These are phyloP conservation scores for Thinopyrum obtusiflorum DNA, from an alignment of 202 grass and related monocot genomes.

Conservation along the genomic window DNA sequence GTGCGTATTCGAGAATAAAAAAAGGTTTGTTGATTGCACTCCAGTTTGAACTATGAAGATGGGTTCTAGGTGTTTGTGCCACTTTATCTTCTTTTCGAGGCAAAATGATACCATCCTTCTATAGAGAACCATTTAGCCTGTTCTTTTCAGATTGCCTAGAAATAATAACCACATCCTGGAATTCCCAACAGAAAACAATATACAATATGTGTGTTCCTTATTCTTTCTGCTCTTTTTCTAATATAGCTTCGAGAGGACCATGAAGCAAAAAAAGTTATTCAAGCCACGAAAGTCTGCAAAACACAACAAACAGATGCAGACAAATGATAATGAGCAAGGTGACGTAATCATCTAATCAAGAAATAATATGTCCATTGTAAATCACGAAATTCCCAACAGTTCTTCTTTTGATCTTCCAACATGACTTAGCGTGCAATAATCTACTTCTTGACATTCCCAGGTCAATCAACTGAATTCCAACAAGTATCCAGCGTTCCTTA, in stretches of 20 bases:
- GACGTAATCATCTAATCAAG: slow-evolving; percentile 3
- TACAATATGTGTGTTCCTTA: slow-evolving; percentile 14
- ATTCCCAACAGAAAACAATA: slow-evolving; percentile 19
- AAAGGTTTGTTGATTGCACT: slow-evolving; percentile 19
- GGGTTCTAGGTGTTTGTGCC: slow-evolving; percentile 38
- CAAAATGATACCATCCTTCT: slow-evolving; percentile 31
- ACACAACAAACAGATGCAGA: slow-evolving; percentile 10
- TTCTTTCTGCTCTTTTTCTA: slow-evolving; percentile 16
- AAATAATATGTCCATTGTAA: neutral
- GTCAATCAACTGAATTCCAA: slow-evolving; percentile 2
- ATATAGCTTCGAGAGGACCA: neutral
- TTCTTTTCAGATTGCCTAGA: slow-evolving; percentile 46
- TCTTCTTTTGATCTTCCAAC: neutral
- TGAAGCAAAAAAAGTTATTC: slow-evolving; percentile 2
- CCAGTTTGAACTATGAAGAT: slow-evolving; percentile 39
- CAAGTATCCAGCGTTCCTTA: neutral
- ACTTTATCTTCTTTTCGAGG: slow-evolving; percentile 51
- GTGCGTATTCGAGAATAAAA: no score
- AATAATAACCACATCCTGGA: slow-evolving; percentile 34
- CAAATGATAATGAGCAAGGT: slow-evolving; percentile 9
- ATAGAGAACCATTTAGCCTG: slow-evolving; percentile 1
- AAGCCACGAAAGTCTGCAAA: neutral
- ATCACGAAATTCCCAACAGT: neutral
- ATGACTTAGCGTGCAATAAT: slow-evolving; percentile 9
- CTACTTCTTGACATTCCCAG: neutral